These are phyloP conservation scores for Euryodendron excelsum DNA, from an alignment of 148 eudicot genomes.

Conservation along the genomic window DNA sequence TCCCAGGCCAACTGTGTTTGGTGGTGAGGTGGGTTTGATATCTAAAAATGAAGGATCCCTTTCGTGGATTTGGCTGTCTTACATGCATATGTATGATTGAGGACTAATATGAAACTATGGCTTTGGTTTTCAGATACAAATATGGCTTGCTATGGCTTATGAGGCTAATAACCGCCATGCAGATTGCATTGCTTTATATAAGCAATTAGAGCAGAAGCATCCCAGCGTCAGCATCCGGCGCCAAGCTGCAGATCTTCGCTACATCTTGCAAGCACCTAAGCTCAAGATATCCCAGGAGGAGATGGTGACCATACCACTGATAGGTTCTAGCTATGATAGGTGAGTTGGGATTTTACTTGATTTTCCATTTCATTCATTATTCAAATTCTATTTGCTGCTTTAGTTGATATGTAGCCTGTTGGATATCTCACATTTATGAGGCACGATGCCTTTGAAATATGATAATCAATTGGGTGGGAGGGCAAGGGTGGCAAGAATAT, in stretches of 20 bases:
- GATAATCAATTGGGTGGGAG: background rate
- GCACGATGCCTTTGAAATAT: background rate
- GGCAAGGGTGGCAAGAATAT: background rate
- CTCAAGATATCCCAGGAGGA: slow-evolving; percentile 96
- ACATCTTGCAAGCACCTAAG: slow-evolving; percentile 96
- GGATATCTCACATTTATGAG: too few relatives aligned
- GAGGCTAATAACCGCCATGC: slow-evolving; percentile 88
- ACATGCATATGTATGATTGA: background rate
- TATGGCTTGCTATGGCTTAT: slow-evolving; percentile 99
- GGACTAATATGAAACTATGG: slow-evolving; percentile 12
- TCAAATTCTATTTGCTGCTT: background rate
- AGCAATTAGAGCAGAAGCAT: slow-evolving; percentile 69
- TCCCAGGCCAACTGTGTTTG: slow-evolving; percentile 79
- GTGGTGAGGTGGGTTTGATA: slow-evolving; percentile 90
- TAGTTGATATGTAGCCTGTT: background rate
- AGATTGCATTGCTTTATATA: slow-evolving; percentile 82
- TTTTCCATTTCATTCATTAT: background rate
- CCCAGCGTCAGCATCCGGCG: slow-evolving; percentile 80
- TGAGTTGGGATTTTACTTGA: slow-evolving; percentile 28
- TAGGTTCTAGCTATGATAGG: slow-evolving; percentile 94
- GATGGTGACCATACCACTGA: slow-evolving; percentile 95
- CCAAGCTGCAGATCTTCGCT: slow-evolving; percentile 89
- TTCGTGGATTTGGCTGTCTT: background rate
- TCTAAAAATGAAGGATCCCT: slow-evolving; percentile 4
- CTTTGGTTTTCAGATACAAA: slow-evolving; percentile 70